phyloP scores from a whole-genome alignment of 192 early-diverging fungal genomes.

The Mortierella claussenii region DNA sequence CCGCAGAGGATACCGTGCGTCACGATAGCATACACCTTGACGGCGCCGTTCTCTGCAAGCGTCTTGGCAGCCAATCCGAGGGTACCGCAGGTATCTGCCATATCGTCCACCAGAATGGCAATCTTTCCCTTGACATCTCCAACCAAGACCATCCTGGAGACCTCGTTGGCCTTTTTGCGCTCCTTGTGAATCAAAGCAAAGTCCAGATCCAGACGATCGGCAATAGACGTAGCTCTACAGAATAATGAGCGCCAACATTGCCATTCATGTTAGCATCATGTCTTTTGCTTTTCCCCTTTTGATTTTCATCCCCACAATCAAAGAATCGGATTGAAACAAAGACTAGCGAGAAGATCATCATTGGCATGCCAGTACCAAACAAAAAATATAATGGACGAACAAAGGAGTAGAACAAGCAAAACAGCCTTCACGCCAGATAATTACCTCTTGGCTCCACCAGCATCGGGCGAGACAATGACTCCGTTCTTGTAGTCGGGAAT shows the following conservation, averaged over 20 bases:
- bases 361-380: constrained; percentile 1
- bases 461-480: constrained; percentile 98
- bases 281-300: background rate
- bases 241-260: no score
- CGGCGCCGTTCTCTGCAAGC: constrained; percentile 89
- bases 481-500: constrained; percentile 88
- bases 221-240: constrained; percentile 79
- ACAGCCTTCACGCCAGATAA: background rate
- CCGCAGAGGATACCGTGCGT: constrained; percentile 96
- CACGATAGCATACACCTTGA: constrained; percentile 94
- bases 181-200: constrained; percentile 99
- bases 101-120: constrained; percentile 97
- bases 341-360: background rate
- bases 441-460: constrained; percentile 95
- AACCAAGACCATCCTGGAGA: constrained; percentile 93
- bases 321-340: background rate
- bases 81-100: constrained; percentile 97
- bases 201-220: constrained; percentile 88
- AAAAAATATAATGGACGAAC: background rate
- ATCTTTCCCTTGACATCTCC: constrained; percentile 92
- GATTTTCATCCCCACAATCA: background rate
- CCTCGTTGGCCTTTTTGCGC: constrained; percentile 88
- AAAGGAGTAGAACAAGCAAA: background rate
- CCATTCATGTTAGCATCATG: no score
- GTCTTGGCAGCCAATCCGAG: constrained; percentile 89